phyloP scores from a whole-genome alignment of 306 rosid genomes.

The Trifolium fragiferum region DNA sequence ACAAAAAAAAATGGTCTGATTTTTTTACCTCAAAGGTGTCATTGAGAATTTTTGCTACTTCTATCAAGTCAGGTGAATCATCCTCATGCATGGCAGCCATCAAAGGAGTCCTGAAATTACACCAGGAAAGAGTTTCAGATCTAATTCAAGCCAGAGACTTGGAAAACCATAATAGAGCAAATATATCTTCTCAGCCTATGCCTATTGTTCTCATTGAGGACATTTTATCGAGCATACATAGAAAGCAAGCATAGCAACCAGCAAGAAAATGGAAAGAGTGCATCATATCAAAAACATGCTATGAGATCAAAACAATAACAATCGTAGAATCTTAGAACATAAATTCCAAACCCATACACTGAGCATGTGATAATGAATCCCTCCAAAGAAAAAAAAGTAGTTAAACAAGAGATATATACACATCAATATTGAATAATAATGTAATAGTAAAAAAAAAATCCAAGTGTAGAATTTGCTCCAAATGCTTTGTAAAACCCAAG shows the following conservation, averaged over 20 bases:
- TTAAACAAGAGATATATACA: background rate
- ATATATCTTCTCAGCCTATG: slow-evolving; percentile 21
- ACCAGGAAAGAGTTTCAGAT: slow-evolving; percentile 21
- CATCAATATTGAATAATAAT: background rate
- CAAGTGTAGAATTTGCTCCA: background rate
- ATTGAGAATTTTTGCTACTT: slow-evolving; percentile 65
- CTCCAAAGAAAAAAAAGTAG: background rate
- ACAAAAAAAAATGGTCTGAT: background rate
- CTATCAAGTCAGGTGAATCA: slow-evolving; percentile 71
- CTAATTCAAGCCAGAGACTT: slow-evolving; percentile 19
- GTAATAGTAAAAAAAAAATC: background rate
- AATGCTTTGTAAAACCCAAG: slow-evolving; percentile 2
- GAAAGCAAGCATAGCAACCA: background rate
- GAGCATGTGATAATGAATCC: background rate
- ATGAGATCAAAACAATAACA: slow-evolving; percentile 4
- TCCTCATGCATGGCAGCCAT: slow-evolving; percentile 94
- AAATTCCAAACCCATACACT: background rate
- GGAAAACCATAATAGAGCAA: slow-evolving; percentile 2
- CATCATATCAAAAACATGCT: background rate
- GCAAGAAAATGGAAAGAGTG: background rate
- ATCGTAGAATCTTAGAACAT: slow-evolving; percentile 4
- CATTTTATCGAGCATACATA: background rate
- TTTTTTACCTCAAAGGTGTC: slow-evolving; percentile 70
- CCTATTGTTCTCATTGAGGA: background rate
- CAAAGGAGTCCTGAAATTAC: slow-evolving; percentile 67